A percentile compares a stretch with the other conserved stretches of the same genome.
Conservation (phyloP, 2,329 filamentous ascomycete species). For the Phyllosticta citriasiana region DNA sequence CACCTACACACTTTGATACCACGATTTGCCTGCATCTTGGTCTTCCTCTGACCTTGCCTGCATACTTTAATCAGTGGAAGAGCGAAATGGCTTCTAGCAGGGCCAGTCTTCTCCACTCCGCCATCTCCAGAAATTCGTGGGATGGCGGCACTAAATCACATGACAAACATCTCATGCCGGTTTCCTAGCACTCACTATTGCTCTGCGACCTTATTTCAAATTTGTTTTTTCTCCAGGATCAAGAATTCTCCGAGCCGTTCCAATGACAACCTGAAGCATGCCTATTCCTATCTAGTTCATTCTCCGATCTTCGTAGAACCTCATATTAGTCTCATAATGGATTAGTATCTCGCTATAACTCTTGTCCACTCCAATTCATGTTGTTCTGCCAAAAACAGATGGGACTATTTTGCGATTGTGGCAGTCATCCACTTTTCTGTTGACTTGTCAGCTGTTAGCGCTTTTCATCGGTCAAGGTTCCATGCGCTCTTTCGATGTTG, state of each 20-base stretch:
- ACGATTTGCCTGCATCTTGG: constrained; percentile 43
- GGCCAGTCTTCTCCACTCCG: constrained; percentile 45
- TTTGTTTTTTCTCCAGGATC: background rate
- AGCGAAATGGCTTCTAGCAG: constrained; percentile 43
- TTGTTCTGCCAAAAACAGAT: too few species aligned
- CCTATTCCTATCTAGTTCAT: too few species aligned
- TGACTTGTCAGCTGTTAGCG: too few species aligned
- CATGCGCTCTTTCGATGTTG: too few species aligned
- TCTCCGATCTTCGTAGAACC: too few species aligned
- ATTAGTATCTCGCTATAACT: too few species aligned
- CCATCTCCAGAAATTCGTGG: constrained; percentile 27
- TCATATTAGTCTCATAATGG: too few species aligned
- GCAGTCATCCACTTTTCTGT: too few species aligned
- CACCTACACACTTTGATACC: constrained; percentile 17
- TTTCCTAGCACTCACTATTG: background rate
- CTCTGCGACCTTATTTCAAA: background rate
- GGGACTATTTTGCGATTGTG: too few species aligned
- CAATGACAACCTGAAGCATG: too few species aligned
- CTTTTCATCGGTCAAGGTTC: too few species aligned
- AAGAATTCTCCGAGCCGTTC: background rate
- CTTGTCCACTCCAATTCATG: too few species aligned
- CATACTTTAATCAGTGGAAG: constrained; percentile 43
- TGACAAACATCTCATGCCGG: constrained; percentile 32
- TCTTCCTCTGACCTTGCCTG: constrained; percentile 35
- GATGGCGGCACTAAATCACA: constrained; percentile 37